These are phyloP conservation scores for Hippophae gyantsensis DNA, from an alignment of 306 rosid species.

Conservation along the genomic window DNA sequence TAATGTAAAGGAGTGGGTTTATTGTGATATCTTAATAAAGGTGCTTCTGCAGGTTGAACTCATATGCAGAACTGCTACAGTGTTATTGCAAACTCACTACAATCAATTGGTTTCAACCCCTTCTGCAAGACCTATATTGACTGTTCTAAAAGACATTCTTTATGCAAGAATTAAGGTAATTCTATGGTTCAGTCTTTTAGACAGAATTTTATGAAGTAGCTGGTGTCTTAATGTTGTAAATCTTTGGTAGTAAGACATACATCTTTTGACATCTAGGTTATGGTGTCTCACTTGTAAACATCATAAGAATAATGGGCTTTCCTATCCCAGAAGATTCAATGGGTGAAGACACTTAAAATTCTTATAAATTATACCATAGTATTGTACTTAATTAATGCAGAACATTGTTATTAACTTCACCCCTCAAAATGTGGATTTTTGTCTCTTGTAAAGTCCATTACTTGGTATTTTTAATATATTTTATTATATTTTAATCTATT, in stretches of 20 bases:
- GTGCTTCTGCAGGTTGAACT: constrained; percentile 70
- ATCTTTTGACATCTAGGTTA: background rate
- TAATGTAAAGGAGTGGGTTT: background rate
- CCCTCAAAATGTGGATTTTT: too few relatives aligned
- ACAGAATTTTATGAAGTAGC: background rate
- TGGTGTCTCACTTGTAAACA: background rate
- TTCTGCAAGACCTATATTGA: constrained; percentile 60
- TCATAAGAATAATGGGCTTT: too few relatives aligned
- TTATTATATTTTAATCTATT: too few relatives aligned
- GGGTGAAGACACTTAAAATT: too few relatives aligned
- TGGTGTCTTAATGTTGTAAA: background rate
- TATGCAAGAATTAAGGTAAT: constrained; percentile 73
- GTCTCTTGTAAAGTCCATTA: too few relatives aligned
- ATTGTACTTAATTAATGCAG: too few relatives aligned
- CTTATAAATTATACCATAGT: too few relatives aligned
- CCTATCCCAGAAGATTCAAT: too few relatives aligned
- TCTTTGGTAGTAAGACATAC: background rate
- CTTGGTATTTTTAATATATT: too few relatives aligned
- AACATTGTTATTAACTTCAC: too few relatives aligned
- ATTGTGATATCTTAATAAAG: background rate
- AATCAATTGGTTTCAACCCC: constrained; percentile 74
- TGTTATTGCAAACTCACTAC: constrained; percentile 63
- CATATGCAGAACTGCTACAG: constrained; percentile 61
- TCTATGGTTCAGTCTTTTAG: background rate
- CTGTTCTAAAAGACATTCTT: constrained; percentile 51